Percentiles rank a stretch among this genome's conserved stretches.
Conservation (phyloP, 2,329 filamentous ascomycete genomes). For the Cercospora canescens region DNA sequence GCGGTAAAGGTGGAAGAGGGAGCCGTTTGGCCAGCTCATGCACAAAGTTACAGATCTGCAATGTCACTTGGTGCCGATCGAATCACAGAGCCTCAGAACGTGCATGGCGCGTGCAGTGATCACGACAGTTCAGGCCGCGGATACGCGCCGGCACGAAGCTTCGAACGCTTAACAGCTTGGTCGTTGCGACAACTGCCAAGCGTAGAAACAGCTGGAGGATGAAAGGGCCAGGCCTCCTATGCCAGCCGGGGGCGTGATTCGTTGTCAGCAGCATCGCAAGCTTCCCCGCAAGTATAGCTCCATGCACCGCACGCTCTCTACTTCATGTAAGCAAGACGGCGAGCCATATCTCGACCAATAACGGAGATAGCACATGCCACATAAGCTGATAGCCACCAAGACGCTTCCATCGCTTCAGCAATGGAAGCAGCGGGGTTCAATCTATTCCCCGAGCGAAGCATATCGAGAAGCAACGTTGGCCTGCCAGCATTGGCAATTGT, state of each 20-base stretch:
- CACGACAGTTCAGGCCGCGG: neutral
- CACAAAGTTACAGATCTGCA: neutral
- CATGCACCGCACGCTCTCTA: neutral
- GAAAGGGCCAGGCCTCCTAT: neutral
- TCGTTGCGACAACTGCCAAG: neutral
- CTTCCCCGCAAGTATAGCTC: neutral
- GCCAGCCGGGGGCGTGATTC: neutral
- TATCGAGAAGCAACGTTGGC: neutral
- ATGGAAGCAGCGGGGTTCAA: neutral
- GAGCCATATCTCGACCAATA: neutral
- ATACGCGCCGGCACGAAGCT: neutral
- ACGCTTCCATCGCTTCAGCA: neutral
- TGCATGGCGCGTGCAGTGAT: neutral
- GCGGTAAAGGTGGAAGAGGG: neutral
- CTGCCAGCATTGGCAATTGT: neutral
- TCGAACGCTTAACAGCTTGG: neutral
- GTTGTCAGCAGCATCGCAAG: neutral
- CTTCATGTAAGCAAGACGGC: neutral
- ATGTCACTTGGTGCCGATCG: neutral
- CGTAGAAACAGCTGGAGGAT: neutral
- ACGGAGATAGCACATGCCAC: neutral
- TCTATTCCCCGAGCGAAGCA: neutral
- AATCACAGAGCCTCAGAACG: neutral
- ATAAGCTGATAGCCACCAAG: neutral
- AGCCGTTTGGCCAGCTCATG: neutral